phyloP scores from a whole-genome alignment of 225 moss, liverwort and hornwort genomes.

The Rhytidiadelphus loreus region DNA sequence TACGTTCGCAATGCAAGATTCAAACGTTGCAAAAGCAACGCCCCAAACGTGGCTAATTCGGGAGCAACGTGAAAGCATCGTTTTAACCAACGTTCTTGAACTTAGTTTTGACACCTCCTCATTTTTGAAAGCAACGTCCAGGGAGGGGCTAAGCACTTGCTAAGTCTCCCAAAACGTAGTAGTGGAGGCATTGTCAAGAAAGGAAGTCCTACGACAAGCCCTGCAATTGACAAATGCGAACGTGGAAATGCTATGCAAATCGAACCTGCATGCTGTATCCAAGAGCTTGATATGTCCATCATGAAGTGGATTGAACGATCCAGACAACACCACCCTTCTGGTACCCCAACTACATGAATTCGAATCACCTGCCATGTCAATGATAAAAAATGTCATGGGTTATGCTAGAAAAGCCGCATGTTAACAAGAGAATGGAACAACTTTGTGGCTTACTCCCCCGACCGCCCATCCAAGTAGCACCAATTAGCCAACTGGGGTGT shows the following conservation, averaged over 20 bases:
- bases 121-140: neutral
- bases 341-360: conserved; percentile 27
- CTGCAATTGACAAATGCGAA: neutral
- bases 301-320: conserved; percentile 96
- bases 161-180: neutral
- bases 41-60: neutral
- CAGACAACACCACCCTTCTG: conserved; percentile 74
- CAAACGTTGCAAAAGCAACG: neutral
- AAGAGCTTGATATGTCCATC: conserved; percentile 87
- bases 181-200: neutral
- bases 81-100: neutral
- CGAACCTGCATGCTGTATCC: conserved; percentile 80
- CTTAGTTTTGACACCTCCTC: neutral
- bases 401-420: neutral
- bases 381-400: neutral
- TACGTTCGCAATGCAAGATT: neutral
- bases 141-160: neutral
- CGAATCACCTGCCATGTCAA: conserved; percentile 19
- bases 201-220: neutral
- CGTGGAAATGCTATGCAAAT: neutral
- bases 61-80: neutral
- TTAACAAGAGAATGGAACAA: neutral
- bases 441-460: neutral
- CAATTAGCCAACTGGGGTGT: neutral
- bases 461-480: neutral